phyloP scores from a whole-genome alignment of 805 yeast species.

The Metschnikowia corniflorae region DNA sequence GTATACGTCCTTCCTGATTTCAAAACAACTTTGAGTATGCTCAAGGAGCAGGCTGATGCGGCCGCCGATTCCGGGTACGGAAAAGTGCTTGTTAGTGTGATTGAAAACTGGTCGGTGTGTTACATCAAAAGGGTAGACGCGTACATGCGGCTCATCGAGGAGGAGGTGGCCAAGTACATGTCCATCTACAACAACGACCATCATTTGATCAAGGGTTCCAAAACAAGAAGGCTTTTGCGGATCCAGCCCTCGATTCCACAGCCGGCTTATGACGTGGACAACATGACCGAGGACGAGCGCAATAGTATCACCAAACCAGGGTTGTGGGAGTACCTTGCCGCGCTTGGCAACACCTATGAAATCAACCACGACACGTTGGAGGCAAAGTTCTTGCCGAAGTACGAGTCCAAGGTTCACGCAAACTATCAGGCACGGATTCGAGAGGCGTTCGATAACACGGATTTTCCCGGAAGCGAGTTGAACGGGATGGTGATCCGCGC shows the following conservation, averaged over 20 bases:
- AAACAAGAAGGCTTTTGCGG: slow-evolving; percentile 35
- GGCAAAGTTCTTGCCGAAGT: slow-evolving; percentile 61
- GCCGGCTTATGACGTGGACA: slow-evolving; percentile 30
- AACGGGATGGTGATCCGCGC: slow-evolving; percentile 71
- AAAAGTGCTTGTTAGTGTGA: slow-evolving; percentile 71
- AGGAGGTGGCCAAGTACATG: slow-evolving; percentile 39
- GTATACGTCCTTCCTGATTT: slow-evolving; percentile 70
- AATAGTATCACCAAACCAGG: slow-evolving; percentile 54
- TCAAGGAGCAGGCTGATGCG: slow-evolving; percentile 85
- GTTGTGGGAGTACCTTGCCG: slow-evolving; percentile 72
- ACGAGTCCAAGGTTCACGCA: slow-evolving; percentile 55
- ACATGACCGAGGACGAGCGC: slow-evolving; percentile 38
- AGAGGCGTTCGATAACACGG: slow-evolving; percentile 38
- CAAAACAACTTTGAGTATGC: slow-evolving; percentile 73
- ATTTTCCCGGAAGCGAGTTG: slow-evolving; percentile 71
- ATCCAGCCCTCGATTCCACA: slow-evolving; percentile 13
- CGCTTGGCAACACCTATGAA: slow-evolving; percentile 84
- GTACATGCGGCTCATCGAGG: slow-evolving; percentile 56
- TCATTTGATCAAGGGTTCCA: slow-evolving; percentile 43
- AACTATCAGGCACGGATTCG: slow-evolving; percentile 33
- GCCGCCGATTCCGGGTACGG: slow-evolving; percentile 85
- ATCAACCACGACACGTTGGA: slow-evolving; percentile 64
- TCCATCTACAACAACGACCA: slow-evolving; percentile 38
- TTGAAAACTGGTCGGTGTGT: slow-evolving; percentile 63
- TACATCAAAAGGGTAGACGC: slow-evolving; percentile 57